These are phyloP conservation scores for Xylariales sp. DNA, from an alignment of 2,329 filamentous ascomycete species.

Conservation along the genomic window DNA sequence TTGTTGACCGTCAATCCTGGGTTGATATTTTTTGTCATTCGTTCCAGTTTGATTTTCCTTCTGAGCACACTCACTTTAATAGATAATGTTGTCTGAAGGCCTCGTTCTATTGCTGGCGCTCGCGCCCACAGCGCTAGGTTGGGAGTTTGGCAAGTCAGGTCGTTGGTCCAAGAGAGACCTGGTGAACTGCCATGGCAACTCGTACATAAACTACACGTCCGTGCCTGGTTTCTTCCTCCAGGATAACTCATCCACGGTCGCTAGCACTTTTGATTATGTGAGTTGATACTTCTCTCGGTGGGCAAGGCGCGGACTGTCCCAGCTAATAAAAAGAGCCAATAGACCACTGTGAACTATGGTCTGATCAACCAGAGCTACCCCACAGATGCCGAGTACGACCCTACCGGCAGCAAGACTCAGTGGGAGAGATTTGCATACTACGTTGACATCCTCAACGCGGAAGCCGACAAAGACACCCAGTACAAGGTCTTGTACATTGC, in stretches of 20 bases:
- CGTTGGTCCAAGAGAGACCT: constrained; percentile 13
- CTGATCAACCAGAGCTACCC: constrained; percentile 60
- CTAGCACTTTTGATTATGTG: constrained; percentile 61
- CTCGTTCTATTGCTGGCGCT: constrained; percentile 12
- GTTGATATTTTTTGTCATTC: too few species aligned
- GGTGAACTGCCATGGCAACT: constrained; percentile 11
- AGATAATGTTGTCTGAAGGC: constrained; percentile 3
- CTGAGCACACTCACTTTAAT: too few species aligned
- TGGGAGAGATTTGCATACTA: constrained; percentile 63
- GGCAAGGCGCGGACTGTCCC: too few species aligned
- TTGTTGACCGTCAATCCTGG: too few species aligned
- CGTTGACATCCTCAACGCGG: constrained; percentile 49
- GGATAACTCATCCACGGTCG: constrained; percentile 52
- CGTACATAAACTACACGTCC: constrained; percentile 54
- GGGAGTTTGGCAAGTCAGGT: constrained; percentile 16
- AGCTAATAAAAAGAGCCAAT: too few species aligned
- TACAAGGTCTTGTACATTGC: constrained; percentile 68
- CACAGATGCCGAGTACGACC: constrained; percentile 41
- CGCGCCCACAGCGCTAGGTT: constrained; percentile 13
- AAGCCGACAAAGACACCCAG: constrained; percentile 36
- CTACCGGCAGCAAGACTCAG: constrained; percentile 42
- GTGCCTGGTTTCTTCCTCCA: constrained; percentile 61
- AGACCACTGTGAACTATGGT: constrained; percentile 61
- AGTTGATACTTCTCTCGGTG: too few species aligned
- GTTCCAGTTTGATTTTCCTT: too few species aligned